Percentiles rank a stretch among this genome's conserved stretches.
Conservation (phyloP, 2,329 filamentous ascomycete species). For the Emydomyces testavorans region DNA sequence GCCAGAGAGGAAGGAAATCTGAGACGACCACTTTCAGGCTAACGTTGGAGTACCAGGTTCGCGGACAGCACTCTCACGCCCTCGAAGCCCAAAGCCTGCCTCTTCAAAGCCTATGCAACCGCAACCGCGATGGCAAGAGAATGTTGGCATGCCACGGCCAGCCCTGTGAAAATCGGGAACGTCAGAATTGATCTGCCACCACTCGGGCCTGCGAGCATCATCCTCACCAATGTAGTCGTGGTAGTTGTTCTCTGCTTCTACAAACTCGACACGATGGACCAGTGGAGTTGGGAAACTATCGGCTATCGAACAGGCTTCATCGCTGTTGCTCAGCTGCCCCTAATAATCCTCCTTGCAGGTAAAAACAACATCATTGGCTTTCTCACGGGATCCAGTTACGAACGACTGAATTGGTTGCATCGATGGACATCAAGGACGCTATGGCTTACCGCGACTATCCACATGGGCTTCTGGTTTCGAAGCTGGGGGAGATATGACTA, state of each 20-base stretch:
- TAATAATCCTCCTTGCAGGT: conserved; percentile 46
- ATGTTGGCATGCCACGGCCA: conserved; percentile 38
- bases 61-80: conserved; percentile 35
- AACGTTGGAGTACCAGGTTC: conserved; percentile 30
- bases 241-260: conserved; percentile 48
- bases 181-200: conserved; percentile 30
- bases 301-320: conserved; percentile 47
- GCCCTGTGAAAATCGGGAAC: conserved; percentile 25
- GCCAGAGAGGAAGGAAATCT: not conserved
- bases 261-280: conserved; percentile 40
- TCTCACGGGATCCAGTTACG: conserved; percentile 39
- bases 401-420: conserved; percentile 44
- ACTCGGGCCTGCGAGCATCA: conserved; percentile 28
- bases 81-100: conserved; percentile 43
- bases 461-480: conserved; percentile 45
- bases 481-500: conserved; percentile 44
- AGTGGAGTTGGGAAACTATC: conserved; percentile 44
- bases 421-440: conserved; percentile 42
- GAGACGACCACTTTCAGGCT: not conserved
- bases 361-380: conserved; percentile 45
- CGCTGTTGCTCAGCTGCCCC: conserved; percentile 42
- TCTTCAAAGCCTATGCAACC: conserved; percentile 42
- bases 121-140: conserved; percentile 45
- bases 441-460: conserved; percentile 43
- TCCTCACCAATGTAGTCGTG: conserved; percentile 38